Evolutionary conservation across 805 yeast species (phyloP), one percentile per base, ranked within the genome.

Genomic region (Cyberlindnera galapagoensis): DNA sequence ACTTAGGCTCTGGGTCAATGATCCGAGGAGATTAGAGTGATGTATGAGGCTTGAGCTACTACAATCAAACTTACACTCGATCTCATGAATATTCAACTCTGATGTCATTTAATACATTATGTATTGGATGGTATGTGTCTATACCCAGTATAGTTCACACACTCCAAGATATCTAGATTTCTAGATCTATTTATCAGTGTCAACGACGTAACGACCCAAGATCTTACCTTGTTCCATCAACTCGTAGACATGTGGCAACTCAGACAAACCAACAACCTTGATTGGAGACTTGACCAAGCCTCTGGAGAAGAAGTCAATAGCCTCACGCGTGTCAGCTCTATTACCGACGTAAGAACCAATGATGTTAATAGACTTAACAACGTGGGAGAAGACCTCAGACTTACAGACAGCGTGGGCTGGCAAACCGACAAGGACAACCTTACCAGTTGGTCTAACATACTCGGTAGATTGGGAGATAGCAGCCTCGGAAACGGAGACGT

Each of bases 311-410:
- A 81, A 80, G 51, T 78, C 83, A 42, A 80, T 62, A 37, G 88
- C 87, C 67, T 81, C 88, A 42, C 79, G 71, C 44, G 90, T 74
- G 64, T 85, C 94, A 43, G 81, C 80, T 63, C 94, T 78, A 74
- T 82, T 82, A 52, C 94, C 95, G 42, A 84, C 94, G 56, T 81
- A 81, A 30, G 94, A 82, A 48, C 92, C 94, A 44, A 57, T 61
- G 52, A 75, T 71, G 49, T 56, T 61, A 44, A 75, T 57, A 33
- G 76, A 68, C 55, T 63, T 71, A 36, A 71, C 67, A 37, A 76
- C 80, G 28, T 72, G 66, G 34, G 60, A 57, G 60, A 74, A 72
- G 25, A 75, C 76, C 30, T 64, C 61, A 15, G 76, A 65, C 35
- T 56, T 51, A 44, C 69, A 65, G 43, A 69, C 69, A 36, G 80